Base-by-base conservation (phyloP, 192 early-diverging fungal species). In the Jimgerdemannia flammicorona region DNA sequence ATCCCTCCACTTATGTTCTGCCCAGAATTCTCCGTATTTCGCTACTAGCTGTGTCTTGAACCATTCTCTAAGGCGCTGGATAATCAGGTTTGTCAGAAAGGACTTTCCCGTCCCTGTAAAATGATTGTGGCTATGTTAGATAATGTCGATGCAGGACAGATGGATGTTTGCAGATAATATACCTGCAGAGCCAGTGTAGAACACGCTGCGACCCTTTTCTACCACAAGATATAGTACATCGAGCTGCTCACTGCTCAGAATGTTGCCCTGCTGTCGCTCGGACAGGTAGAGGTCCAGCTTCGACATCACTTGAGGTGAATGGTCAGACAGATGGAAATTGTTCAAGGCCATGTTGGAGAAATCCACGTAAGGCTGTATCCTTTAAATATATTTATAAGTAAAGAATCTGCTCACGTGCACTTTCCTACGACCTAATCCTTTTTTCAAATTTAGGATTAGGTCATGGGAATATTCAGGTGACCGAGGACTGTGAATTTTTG, bases 141-240 rank as follows among this genome's bases (percentile, higher is more conserved):
- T 59, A 59, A 29, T 29, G 29, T 29, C 29, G 29, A 19, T 19
- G 59, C 43, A 0, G 4, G 17, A 70, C 1, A 2, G 2, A 18
- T 17, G 69, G 18, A 18, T 43, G n/a, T 39, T 39, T n/a, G 70
- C 44, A 64, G 8, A 65, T 43, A 39, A 72, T 65, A 29, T 43
- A 29, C 86, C 86, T 2, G 87, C 87, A n/a, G 87, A 84, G n/a
- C 87, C 87, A n/a, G 87, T 88, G 41, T 86, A 84, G 66, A 88
- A 88, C 64, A 88, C 74, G 67, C 72, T 85, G 6, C 77, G 42
- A 44, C 84, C 73, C 43, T 78, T 54, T 71, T 87, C 80, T 44
- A 88, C 77, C 40, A 82, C 87, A 78, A 78, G 20, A 66, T 87
- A 70, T 41, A 88, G 81, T 4, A 82, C 87, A 73, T 85, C 82